Evolutionary conservation across 352 stramenopile genomes (phyloP).

Genomic region (Phytophthora pinifolia): DNA sequence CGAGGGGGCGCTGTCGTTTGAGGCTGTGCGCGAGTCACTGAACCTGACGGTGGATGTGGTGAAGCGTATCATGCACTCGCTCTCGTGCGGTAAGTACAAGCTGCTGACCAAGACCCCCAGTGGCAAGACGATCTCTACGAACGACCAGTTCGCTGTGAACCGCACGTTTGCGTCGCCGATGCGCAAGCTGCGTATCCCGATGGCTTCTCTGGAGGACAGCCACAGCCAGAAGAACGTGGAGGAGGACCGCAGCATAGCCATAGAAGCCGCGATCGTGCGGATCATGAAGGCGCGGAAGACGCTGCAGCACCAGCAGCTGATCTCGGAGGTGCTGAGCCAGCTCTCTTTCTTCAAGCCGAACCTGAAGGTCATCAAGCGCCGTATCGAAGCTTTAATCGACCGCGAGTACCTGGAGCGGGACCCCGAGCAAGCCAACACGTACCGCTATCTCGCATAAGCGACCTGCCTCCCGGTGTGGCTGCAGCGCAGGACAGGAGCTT

Average conservation of each 20-base stretch:
- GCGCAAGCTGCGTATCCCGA: slow-evolving; percentile 98
- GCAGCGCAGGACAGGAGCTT: slow-evolving; percentile 16
- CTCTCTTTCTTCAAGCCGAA: slow-evolving; percentile 98
- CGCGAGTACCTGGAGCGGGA: slow-evolving; percentile 98
- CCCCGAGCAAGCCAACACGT: slow-evolving; percentile 94
- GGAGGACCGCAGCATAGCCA: slow-evolving; percentile 96
- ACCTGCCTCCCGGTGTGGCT: slow-evolving; percentile 15
- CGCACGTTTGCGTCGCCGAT: slow-evolving; percentile 93
- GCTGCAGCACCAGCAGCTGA: slow-evolving; percentile 97
- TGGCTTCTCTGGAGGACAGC: slow-evolving; percentile 97
- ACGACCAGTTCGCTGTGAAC: slow-evolving; percentile 95
- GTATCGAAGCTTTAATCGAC: slow-evolving; percentile 98
- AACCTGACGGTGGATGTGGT: slow-evolving; percentile 96
- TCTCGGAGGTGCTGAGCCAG: slow-evolving; percentile 98
- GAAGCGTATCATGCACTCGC: slow-evolving; percentile 98
- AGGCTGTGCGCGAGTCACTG: slow-evolving; percentile 90
- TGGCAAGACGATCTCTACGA: slow-evolving; percentile 95
- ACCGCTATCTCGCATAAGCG: slow-evolving; percentile 94
- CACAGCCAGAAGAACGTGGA: slow-evolving; percentile 99
- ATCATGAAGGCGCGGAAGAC: slow-evolving; percentile 99
- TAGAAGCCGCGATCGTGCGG: slow-evolving; percentile 99
- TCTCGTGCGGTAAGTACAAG: slow-evolving; percentile 99
- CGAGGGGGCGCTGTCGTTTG: slow-evolving; percentile 86
- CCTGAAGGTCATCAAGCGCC: slow-evolving; percentile 96
- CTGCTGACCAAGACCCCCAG: slow-evolving; percentile 94